These are phyloP conservation scores for Epichloe festucae DNA, from an alignment of 2,329 filamentous ascomycete species.

Conservation along the genomic window DNA sequence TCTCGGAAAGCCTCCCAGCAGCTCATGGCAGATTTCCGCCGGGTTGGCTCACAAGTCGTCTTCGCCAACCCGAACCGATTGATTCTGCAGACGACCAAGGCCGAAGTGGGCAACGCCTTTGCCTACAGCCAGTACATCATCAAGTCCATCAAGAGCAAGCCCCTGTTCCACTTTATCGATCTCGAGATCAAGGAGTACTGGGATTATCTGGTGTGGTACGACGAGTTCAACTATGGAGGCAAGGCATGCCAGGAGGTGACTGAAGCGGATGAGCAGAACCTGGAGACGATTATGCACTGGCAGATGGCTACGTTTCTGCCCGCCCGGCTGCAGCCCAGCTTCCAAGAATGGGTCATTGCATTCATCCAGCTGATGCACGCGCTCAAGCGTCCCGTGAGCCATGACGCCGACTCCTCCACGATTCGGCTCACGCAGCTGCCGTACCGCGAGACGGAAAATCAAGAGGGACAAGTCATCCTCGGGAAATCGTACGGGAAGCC, in stretches of 20 bases:
- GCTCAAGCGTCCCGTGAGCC: slow-evolving; percentile 56
- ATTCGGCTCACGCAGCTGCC: slow-evolving; percentile 46
- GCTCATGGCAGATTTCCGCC: slow-evolving; percentile 90
- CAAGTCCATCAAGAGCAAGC: slow-evolving; percentile 91
- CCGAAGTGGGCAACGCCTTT: slow-evolving; percentile 90
- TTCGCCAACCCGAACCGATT: slow-evolving; percentile 85
- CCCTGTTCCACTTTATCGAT: slow-evolving; percentile 95
- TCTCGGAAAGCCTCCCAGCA: slow-evolving; percentile 94
- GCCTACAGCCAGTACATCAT: slow-evolving; percentile 96
- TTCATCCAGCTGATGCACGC: slow-evolving; percentile 91
- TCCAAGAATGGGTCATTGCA: slow-evolving; percentile 86
- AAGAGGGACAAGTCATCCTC: slow-evolving; percentile 53
- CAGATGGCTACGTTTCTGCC: slow-evolving; percentile 88
- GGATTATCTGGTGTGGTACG: slow-evolving; percentile 98
- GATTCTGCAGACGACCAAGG: slow-evolving; percentile 88
- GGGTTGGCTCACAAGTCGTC: slow-evolving; percentile 90
- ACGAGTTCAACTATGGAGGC: slow-evolving; percentile 97
- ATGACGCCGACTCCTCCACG: slow-evolving; percentile 35
- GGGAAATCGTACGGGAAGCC: slow-evolving; percentile 79
- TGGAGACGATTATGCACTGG: slow-evolving; percentile 97
- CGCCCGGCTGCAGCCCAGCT: slow-evolving; percentile 62
- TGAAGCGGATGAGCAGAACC: slow-evolving; percentile 56
- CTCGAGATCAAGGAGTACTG: slow-evolving; percentile 97
- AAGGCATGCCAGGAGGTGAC: slow-evolving; percentile 78
- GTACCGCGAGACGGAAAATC: slow-evolving; percentile 44